Conservation (phyloP, 2,329 filamentous ascomycete species). For the Xylariaceae sp. region DNA sequence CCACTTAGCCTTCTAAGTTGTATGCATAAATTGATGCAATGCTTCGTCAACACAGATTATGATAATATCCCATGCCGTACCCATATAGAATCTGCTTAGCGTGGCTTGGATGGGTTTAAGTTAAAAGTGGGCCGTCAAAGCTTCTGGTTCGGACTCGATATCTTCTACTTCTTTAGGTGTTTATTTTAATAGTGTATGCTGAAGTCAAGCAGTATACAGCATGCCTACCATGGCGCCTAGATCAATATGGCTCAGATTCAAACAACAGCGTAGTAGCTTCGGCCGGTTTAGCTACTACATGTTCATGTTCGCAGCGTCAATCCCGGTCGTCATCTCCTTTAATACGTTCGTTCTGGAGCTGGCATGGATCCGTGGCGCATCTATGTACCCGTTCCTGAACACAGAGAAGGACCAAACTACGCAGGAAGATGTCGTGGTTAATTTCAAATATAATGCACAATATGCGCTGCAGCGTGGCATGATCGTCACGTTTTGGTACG, state of each 20-base stretch:
- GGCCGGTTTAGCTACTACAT: constrained; percentile 52
- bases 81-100: no score
- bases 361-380: constrained; percentile 63
- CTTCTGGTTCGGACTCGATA: not conserved
- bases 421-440: constrained; percentile 61
- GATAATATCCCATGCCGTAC: no score
- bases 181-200: not conserved
- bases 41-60: no score
- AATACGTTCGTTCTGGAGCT: constrained; percentile 66
- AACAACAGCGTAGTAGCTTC: constrained; percentile 29
- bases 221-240: constrained; percentile 41
- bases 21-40: no score
- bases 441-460: constrained; percentile 63
- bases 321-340: constrained; percentile 67
- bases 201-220: constrained; percentile 1
- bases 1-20: no score
- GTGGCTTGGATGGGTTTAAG: no score
- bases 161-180: not conserved
- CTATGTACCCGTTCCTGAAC: constrained; percentile 82
- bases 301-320: constrained; percentile 63
- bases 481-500: constrained; percentile 73
- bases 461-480: constrained; percentile 70
- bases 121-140: no score
- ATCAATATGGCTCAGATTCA: constrained; percentile 46
- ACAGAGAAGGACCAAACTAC: constrained; percentile 64